Evolutionary conservation across 305 asterid genomes (phyloP).

Genomic region (Fraxinus angustifolia): DNA sequence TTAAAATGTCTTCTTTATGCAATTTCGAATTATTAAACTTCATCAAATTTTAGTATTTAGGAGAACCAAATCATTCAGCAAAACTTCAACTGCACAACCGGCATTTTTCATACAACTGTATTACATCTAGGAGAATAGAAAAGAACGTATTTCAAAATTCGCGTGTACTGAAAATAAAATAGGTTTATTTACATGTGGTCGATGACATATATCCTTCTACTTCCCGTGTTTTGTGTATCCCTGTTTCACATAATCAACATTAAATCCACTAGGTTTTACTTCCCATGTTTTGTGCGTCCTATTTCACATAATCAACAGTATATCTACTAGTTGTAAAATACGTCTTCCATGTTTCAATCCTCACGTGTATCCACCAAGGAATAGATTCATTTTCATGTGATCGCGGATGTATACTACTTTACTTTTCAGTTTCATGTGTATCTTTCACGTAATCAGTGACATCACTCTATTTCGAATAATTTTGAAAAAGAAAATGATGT

Average conservation of each 20-base stretch:
- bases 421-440: background rate
- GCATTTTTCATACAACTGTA: background rate
- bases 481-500: background rate
- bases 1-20: background rate
- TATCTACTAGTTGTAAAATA: background rate
- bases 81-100: background rate
- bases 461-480: background rate
- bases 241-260: background rate
- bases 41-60: background rate
- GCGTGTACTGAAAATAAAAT: background rate
- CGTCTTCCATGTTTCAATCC: background rate
- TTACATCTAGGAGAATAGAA: background rate
- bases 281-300: background rate
- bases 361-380: background rate
- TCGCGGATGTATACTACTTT: conserved; percentile 1
- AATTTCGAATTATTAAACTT: background rate
- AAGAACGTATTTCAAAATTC: background rate
- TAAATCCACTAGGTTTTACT: background rate
- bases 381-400: conserved; percentile 7
- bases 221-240: background rate
- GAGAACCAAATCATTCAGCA: background rate
- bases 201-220: background rate
- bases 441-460: background rate
- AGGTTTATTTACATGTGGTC: background rate
- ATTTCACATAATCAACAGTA: background rate